phyloP scores from a whole-genome alignment of 345 rosid genomes.

The Streptanthus diversifolius region DNA sequence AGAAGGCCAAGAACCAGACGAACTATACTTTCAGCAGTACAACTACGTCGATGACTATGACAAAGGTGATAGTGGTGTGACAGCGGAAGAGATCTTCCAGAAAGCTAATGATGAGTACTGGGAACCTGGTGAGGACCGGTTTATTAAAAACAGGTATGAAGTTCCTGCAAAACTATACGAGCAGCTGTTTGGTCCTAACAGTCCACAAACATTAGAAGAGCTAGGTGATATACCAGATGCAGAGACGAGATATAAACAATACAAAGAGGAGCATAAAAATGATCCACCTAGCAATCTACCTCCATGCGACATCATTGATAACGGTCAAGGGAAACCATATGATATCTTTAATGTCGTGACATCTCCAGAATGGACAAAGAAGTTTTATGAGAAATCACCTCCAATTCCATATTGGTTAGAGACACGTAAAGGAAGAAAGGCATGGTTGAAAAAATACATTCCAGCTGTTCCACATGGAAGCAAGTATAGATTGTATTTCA shows the following conservation, averaged over 20 bases:
- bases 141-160: conserved; percentile 68
- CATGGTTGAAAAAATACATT: conserved; percentile 81
- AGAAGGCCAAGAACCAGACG: conserved; percentile 82
- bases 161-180: conserved; percentile 90
- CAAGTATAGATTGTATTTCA: conserved; percentile 87
- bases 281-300: conserved; percentile 90
- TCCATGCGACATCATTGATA: conserved; percentile 68
- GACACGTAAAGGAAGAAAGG: conserved; percentile 91
- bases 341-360: conserved; percentile 52
- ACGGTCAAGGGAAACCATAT: conserved; percentile 72
- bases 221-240: conserved; percentile 72
- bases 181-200: conserved; percentile 85
- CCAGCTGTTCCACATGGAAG: conserved; percentile 91
- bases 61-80: conserved; percentile 79
- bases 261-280: conserved; percentile 79
- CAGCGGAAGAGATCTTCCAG: conserved; percentile 69
- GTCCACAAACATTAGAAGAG: conserved; percentile 87
- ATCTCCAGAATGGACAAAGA: conserved; percentile 65
- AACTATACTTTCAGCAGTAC: conserved; percentile 93
- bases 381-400: conserved; percentile 60
- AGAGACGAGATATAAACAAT: conserved; percentile 71
- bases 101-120: conserved; percentile 89
- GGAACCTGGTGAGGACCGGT: conserved; percentile 96
- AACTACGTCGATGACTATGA: conserved; percentile 83
- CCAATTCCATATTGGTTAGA: conserved; percentile 91